Conservation (phyloP, 73 alveolate species). For the Paramecium sonneborni region DNA sequence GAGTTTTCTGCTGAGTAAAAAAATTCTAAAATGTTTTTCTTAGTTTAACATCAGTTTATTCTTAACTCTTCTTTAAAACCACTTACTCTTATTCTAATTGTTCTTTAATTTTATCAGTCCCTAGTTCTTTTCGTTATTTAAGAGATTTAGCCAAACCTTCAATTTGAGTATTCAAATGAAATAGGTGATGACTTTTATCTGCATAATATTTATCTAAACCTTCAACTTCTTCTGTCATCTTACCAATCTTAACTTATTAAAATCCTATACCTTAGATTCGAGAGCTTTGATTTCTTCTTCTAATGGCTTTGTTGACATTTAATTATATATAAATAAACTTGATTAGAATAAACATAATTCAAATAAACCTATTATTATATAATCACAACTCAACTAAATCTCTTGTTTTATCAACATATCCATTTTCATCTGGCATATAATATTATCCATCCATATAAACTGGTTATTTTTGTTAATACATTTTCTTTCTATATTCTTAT, state of each 20-base stretch:
- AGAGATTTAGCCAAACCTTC: background rate
- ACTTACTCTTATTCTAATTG: background rate
- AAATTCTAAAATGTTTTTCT: background rate
- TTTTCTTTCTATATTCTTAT: background rate
- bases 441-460: conserved; percentile 8
- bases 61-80: background rate
- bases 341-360: background rate
- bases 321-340: background rate
- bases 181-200: background rate
- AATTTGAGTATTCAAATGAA: conserved; percentile 20
- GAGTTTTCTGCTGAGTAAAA: background rate
- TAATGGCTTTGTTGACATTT: background rate
- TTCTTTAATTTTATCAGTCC: background rate
- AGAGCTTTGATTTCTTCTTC: background rate
- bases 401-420: background rate
- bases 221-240: background rate
- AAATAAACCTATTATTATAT: background rate
- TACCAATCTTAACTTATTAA: background rate
- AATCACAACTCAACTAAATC: background rate
- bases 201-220: background rate
- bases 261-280: background rate
- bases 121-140: background rate
- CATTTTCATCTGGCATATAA: conserved; percentile 47
- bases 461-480: background rate
- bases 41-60: background rate